A percentile compares a stretch with the other conserved stretches of the same genome.
Evolutionary conservation across 176 grass and related monocot species (phyloP).

Genomic region (Typha latifolia): DNA sequence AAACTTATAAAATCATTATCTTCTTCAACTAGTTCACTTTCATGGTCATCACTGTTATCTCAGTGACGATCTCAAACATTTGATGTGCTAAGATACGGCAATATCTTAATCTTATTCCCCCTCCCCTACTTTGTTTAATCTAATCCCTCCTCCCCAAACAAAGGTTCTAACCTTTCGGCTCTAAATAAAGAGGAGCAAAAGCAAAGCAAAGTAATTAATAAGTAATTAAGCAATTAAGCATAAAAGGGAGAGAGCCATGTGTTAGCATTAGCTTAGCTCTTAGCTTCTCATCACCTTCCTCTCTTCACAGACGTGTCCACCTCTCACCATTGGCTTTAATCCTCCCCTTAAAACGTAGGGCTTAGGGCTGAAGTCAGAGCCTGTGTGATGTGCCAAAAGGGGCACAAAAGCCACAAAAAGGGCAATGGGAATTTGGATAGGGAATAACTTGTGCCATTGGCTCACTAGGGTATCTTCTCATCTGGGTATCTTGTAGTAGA

Average conservation of each 20-base stretch:
- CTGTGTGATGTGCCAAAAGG: neutral
- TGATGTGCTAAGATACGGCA: too few species aligned
- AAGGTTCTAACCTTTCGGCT: neutral
- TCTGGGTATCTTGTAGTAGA: neutral
- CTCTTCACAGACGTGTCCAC: neutral
- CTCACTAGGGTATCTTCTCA: neutral
- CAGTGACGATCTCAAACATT: too few species aligned
- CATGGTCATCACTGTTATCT: too few species aligned
- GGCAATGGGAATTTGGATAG: neutral
- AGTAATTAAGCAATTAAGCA: neutral
- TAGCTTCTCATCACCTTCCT: neutral
- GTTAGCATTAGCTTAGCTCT: constrained; percentile 1
- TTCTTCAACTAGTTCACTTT: too few species aligned
- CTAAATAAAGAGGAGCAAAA: neutral
- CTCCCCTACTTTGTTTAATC: neutral
- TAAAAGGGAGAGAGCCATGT: neutral
- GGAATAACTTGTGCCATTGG: neutral
- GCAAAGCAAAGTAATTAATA: neutral
- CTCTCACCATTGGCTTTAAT: neutral
- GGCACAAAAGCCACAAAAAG: neutral
- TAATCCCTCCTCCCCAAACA: neutral
- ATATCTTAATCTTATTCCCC: neutral
- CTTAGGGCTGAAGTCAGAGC: too few species aligned
- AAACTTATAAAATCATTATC: too few species aligned
- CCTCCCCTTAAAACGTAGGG: neutral